A percentile compares a stretch with the other conserved stretches of the same genome.
Evolutionary conservation across 352 stramenopile species (phyloP).

Genomic region (Elongisporangium prolatum): DNA sequence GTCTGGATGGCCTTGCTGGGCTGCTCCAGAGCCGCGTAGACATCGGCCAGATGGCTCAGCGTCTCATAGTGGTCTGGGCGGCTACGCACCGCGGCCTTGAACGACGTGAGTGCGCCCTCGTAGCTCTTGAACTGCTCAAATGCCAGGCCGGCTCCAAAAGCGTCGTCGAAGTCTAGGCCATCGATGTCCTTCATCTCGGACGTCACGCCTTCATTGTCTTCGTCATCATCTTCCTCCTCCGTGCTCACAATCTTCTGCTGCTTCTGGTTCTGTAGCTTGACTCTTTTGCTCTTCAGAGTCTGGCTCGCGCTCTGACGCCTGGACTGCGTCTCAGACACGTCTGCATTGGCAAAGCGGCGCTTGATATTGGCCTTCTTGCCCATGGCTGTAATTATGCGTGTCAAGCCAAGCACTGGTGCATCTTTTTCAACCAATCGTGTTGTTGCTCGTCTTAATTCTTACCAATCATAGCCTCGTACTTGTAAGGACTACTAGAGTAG

Average conservation of each 20-base stretch:
- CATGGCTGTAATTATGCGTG: constrained; percentile 13
- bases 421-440: constrained; percentile 2
- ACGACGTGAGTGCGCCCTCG: constrained; percentile 40
- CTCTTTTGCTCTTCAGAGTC: constrained; percentile 15
- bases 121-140: constrained; percentile 58
- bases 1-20: constrained; percentile 23
- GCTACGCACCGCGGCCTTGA: constrained; percentile 30
- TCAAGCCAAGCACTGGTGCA: constrained; percentile 1
- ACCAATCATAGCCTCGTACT: not conserved
- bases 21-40: constrained; percentile 30
- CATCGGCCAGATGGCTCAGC: constrained; percentile 43
- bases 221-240: constrained; percentile 16
- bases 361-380: constrained; percentile 43
- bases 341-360: constrained; percentile 12
- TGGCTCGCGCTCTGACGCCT: constrained; percentile 5
- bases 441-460: not conserved
- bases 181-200: constrained; percentile 26
- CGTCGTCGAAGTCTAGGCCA: constrained; percentile 51
- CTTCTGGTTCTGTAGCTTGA: constrained; percentile 15
- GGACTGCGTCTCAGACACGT: not conserved
- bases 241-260: constrained; percentile 14
- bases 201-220: constrained; percentile 23
- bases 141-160: constrained; percentile 50
- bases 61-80: constrained; percentile 40
- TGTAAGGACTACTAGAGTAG: not conserved